Evolutionary conservation across 352 stramenopile species (phyloP).

Genomic region (Phytophthora vignae): DNA sequence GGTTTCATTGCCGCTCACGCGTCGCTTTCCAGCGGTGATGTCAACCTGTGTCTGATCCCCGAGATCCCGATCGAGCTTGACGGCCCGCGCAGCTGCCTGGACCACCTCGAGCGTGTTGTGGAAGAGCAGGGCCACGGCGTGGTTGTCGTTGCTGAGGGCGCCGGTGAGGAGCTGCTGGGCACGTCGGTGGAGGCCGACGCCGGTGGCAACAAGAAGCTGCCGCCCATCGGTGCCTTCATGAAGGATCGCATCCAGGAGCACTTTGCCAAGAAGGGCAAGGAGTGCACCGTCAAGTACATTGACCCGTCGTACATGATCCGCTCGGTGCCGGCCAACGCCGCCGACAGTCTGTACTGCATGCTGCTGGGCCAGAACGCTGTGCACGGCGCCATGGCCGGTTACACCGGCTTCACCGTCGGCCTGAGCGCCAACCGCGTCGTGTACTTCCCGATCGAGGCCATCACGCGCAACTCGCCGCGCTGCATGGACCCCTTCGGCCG

Average conservation of each 20-base stretch:
- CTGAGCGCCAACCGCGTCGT: conserved; percentile 98
- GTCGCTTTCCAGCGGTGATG: conserved; percentile 96
- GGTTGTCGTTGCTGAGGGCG: conserved; percentile 97
- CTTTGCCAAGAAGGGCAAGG: conserved; percentile 92
- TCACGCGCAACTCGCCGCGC: conserved; percentile 90
- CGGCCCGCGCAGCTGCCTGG: conserved; percentile 90
- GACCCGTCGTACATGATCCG: conserved; percentile 98
- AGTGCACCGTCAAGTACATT: conserved; percentile 97
- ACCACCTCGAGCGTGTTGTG: conserved; percentile 92
- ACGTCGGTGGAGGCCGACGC: conserved; percentile 93
- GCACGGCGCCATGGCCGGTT: conserved; percentile 98
- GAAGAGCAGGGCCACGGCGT: conserved; percentile 97
- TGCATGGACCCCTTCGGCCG: conserved; percentile 87
- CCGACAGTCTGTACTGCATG: conserved; percentile 97
- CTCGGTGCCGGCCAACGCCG: conserved; percentile 93
- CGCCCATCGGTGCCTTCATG: conserved; percentile 97
- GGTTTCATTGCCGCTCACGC: conserved; percentile 98
- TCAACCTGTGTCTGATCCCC: conserved; percentile 98
- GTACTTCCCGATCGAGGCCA: conserved; percentile 89
- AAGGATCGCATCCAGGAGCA: conserved; percentile 95
- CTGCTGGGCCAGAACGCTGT: conserved; percentile 98
- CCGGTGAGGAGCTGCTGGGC: conserved; percentile 95
- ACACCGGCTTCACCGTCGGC: conserved; percentile 97
- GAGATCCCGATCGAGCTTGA: conserved; percentile 97
- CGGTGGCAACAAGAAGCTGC: conserved; percentile 95